Base-by-base conservation (phyloP, 805 yeast genomes). In the Cyberlindnera meyerae region DNA sequence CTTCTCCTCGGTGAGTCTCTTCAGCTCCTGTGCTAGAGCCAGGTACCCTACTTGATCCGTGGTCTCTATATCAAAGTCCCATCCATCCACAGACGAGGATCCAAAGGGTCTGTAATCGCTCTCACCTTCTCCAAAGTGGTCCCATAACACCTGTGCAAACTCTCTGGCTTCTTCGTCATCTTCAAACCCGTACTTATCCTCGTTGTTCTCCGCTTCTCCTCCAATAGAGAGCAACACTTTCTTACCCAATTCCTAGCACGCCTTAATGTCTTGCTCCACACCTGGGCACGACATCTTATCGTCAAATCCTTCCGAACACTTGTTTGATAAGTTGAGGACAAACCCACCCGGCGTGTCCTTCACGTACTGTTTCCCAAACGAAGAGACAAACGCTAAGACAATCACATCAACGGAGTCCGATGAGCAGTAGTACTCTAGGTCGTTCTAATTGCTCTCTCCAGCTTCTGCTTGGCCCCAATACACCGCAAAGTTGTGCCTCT, bases 51-150 rank as follows among this genome's bases (percentile, higher is more conserved):
- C 63, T 34, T 71, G 68, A 39, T 68, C 59, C 42, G 68, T 68
- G 55, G 75, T 72, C 60, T 90, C 97, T 51, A 85, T 77, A 60
- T 90, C 97, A 45, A 89, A 79, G 60, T 90, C 97, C 57, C 88
- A 89, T 13, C 97, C 97, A 61, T 90, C 97, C 31, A 90, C 68
- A 17, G 80, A 60, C 2, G 95, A 68, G 49, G 69, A 73, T 31
- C 83, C 94, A 57, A 87, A 86, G 40, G 82, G 72, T 50, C 75
- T 74, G 48, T 80, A 63, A 16, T 60, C 42, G 3, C 37, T 28
- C 1, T 15, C 12, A 18, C 84, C 86, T 34, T 66, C 75, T 35
- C 79, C 82, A 54, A 83, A 75, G 34, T 72, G 73, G 40, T 75
- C 63, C 74, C 84, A 82, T 27, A 80, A 56, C 24, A 72, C 62